phyloP scores from a whole-genome alignment of 176 grass and related monocot genomes.

The Oropetium thomaeum region DNA sequence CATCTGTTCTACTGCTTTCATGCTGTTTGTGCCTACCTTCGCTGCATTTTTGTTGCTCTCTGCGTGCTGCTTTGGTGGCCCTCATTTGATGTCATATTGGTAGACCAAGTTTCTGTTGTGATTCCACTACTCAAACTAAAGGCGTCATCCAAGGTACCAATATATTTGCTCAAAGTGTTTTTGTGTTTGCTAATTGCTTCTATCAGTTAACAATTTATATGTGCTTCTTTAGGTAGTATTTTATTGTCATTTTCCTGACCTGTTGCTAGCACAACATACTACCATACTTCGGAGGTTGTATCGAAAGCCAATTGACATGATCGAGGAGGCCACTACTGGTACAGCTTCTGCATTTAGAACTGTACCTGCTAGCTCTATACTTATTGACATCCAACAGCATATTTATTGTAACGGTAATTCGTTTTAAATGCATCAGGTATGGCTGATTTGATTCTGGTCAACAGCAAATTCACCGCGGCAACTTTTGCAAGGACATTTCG shows the following conservation, averaged over 20 bases:
- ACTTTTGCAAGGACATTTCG: conserved; percentile 79
- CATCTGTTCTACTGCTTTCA: conserved; percentile 90
- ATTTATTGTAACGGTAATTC: neutral
- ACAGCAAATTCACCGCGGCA: conserved; percentile 87
- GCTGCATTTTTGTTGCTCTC: conserved; percentile 85
- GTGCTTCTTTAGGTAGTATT: conserved; percentile 59
- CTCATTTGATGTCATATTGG: conserved; percentile 75
- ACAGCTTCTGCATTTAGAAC: conserved; percentile 8
- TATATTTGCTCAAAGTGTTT: conserved; percentile 22
- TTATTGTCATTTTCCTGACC: conserved; percentile 96
- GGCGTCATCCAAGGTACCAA: conserved; percentile 59
- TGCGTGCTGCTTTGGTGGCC: conserved; percentile 81
- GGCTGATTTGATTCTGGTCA: conserved; percentile 94
- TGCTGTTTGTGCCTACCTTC: conserved; percentile 85
- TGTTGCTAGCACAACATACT: conserved; percentile 88
- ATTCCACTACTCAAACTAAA: conserved; percentile 83
- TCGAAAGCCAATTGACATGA: conserved; percentile 84
- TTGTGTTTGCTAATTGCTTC: neutral
- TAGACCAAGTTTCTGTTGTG: conserved; percentile 87
- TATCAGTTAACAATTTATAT: conserved; percentile 20
- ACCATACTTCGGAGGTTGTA: conserved; percentile 79
- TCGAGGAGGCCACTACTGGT: conserved; percentile 93
- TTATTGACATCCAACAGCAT: neutral
- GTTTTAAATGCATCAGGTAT: conserved; percentile 57
- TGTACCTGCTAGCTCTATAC: neutral